Percentiles rank a stretch among this genome's conserved stretches.
These are phyloP conservation scores for Stagonosporopsis rhizophila DNA, from an alignment of 2,329 filamentous ascomycete genomes.

Conservation along the genomic window DNA sequence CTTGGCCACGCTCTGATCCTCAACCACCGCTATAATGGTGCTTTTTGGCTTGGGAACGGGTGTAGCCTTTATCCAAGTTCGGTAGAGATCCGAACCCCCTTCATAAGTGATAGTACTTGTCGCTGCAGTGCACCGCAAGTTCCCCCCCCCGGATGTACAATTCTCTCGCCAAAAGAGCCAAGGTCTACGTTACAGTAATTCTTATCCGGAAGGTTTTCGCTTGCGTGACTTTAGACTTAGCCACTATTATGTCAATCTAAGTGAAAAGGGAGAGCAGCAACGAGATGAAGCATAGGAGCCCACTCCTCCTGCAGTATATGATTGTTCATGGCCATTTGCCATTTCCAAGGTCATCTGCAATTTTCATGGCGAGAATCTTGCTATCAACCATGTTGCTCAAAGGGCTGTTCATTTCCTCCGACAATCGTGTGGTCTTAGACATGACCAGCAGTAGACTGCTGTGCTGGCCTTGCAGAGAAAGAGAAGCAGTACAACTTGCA, in stretches of 20 bases:
- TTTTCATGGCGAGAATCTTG: no score
- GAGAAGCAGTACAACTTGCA: neutral
- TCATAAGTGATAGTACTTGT: neutral
- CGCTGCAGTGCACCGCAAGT: neutral
- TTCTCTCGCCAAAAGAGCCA: neutral
- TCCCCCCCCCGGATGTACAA: no score
- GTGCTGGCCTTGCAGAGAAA: neutral
- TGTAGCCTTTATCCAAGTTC: neutral
- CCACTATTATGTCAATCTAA: neutral
- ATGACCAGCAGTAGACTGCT: neutral
- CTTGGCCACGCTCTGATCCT: conserved; percentile 23
- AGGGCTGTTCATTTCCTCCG: no score
- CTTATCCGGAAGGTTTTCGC: neutral
- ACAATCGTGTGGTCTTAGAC: no score
- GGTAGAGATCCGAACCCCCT: neutral
- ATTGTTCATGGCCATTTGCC: no score
- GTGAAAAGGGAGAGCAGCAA: no score
- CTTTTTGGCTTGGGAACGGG: conserved; percentile 1
- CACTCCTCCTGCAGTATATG: no score
- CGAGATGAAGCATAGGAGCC: no score
- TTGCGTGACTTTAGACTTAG: neutral
- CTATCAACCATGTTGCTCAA: no score
- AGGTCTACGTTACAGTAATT: conserved; percentile 11
- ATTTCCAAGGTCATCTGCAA: no score
- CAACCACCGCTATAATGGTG: conserved; percentile 16